Percentiles rank a stretch among this genome's conserved stretches.
Evolutionary conservation across 179 eudicot species (phyloP).

Genomic region (Camellia oleifera): DNA sequence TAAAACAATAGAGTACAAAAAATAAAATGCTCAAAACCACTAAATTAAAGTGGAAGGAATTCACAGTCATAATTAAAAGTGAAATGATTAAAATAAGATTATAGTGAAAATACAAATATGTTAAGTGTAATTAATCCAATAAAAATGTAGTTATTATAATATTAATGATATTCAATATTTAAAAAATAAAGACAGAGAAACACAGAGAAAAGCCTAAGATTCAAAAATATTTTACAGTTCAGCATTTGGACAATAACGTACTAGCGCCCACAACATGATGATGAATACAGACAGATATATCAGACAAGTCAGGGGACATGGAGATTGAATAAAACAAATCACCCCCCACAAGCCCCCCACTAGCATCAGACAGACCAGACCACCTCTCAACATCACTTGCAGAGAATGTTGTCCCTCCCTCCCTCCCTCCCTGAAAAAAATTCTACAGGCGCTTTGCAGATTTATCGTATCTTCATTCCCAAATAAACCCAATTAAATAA

Average conservation of each 20-base stretch:
- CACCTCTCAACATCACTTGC: slow-evolving; percentile 11
- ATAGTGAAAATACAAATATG: too few species aligned
- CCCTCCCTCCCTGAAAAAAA: not conserved
- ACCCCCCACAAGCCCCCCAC: slow-evolving; percentile 15
- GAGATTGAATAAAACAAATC: slow-evolving; percentile 20
- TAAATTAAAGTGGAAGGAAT: too few species aligned
- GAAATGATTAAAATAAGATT: too few species aligned
- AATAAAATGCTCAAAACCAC: too few species aligned
- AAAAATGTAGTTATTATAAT: too few species aligned
- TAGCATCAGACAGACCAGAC: slow-evolving; percentile 1
- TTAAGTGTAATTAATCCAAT: too few species aligned
- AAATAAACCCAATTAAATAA: not conserved
- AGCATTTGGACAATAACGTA: not conserved
- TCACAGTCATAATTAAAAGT: too few species aligned
- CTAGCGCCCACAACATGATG: slow-evolving; percentile 10
- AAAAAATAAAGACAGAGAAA: too few species aligned
- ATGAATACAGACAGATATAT: slow-evolving; percentile 19
- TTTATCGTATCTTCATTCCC: not conserved
- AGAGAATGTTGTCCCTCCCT: slow-evolving; percentile 12
- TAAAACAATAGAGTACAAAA: too few species aligned
- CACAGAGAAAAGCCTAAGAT: not conserved
- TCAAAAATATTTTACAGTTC: not conserved
- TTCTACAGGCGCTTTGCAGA: not conserved
- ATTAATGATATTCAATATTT: too few species aligned
- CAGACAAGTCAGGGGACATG: slow-evolving; percentile 18